Conservation (phyloP, 345 rosid species). For the Balakata baccata region DNA sequence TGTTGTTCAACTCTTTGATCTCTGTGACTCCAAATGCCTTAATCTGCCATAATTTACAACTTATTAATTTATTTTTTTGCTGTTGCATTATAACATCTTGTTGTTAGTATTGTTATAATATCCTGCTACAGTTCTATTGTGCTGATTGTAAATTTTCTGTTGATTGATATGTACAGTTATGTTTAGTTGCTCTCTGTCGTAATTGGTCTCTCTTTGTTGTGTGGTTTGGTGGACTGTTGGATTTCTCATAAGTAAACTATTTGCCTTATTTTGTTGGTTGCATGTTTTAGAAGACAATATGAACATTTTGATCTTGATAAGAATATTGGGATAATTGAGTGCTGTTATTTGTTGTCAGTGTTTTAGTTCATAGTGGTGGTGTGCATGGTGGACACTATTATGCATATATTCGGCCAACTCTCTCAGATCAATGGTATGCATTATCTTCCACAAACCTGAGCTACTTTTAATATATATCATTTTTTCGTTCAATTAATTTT, state of each 20-base stretch:
- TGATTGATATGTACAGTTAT: not conserved
- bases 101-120: not conserved
- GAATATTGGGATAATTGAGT: no score
- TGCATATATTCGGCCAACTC: conserved; percentile 96
- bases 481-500: no score
- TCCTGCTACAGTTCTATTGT: not conserved
- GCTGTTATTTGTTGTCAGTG: conserved; percentile 48
- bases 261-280: not conserved
- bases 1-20: not conserved
- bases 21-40: not conserved
- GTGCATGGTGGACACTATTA: conserved; percentile 98
- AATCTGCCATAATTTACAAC: not conserved
- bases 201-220: not conserved
- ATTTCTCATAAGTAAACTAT: not conserved
- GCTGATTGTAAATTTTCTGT: conserved; percentile 3
- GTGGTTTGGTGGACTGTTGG: not conserved
- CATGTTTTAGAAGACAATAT: not conserved
- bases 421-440: conserved; percentile 86
- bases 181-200: not conserved
- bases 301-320: not conserved
- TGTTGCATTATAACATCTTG: not conserved
- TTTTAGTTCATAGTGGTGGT: conserved; percentile 95
- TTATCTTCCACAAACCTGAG: not conserved
- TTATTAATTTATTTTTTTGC: not conserved
- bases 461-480: not conserved